Conservation (phyloP, 768 basidiomycete genomes). For the Tricholoma hemisulphureum region DNA sequence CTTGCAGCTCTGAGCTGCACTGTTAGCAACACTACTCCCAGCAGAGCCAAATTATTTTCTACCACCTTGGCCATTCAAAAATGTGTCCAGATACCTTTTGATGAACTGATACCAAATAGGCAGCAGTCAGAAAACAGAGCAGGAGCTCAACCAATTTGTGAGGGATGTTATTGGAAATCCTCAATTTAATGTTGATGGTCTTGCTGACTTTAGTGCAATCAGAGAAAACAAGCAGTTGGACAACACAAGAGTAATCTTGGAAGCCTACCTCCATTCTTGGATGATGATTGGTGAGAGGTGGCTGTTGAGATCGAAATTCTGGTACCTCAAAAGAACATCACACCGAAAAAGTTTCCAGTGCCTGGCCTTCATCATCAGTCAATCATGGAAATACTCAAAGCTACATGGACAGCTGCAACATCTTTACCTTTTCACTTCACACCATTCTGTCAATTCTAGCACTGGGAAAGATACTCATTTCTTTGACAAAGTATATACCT, state of each 20-base stretch:
- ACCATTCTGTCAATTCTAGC: conserved; percentile 15
- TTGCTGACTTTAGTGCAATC: conserved; percentile 17
- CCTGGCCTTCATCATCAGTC: too few relatives aligned
- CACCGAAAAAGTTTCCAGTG: too few relatives aligned
- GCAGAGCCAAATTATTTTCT: too few relatives aligned
- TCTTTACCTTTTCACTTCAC: background rate
- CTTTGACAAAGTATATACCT: conserved; percentile 16
- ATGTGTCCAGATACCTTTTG: background rate
- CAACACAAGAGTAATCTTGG: conserved; percentile 1
- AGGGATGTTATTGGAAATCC: conserved; percentile 15
- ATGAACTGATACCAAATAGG: background rate
- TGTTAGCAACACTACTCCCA: too few relatives aligned
- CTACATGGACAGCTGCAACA: conserved; percentile 6
- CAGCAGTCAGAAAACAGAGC: too few relatives aligned
- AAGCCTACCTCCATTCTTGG: background rate
- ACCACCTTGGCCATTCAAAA: background rate
- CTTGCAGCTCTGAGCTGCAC: too few relatives aligned
- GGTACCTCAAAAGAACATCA: too few relatives aligned
- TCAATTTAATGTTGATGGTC: conserved; percentile 14
- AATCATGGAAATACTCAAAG: conserved; percentile 22
- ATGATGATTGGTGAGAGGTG: background rate
- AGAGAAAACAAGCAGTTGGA: conserved; percentile 12
- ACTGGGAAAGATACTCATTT: background rate
- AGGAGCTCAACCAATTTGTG: conserved; percentile 4
- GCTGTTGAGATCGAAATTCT: conserved; percentile 23